Evolutionary conservation across 2,329 filamentous ascomycete species (phyloP), one percentile per base, ranked within the genome.

Genomic region (Verticillium albo-atrum): DNA sequence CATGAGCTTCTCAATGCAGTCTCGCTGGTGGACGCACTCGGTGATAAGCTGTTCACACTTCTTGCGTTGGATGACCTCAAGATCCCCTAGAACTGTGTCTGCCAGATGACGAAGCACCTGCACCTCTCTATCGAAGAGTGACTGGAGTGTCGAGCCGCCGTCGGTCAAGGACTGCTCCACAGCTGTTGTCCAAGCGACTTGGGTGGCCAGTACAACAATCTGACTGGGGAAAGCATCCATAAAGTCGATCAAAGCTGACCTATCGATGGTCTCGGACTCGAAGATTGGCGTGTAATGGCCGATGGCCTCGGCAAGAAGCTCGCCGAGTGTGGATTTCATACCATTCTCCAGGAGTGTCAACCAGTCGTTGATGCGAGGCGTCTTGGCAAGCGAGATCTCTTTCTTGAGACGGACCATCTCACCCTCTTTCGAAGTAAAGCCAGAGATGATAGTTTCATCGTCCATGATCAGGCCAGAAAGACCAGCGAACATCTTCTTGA

Each of bases 401-500:
- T 90, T 94, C 77, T 93, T 96, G 61, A 99, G 79, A 63, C 83
- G 83, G 55, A 99, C 92, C 63, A 88, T 83, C 75, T 99, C 95
- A 57, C 89, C 93, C 75, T 99, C 96, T 71, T 97, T 97, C 0
- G 95, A 99, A 2, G 90, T 95, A 68, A 98, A 94, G 6, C 92
- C 94, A 27, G 89, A 89, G 64, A 99, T 98, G 63, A 91, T 87
- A 27, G 88, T 86, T 67, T 97, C 91, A 58, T 98, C 92, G 65
- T 96, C 92, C 80, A 97, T 94, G 50, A 93, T 81, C 35, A 99
- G 83, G 3, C 95, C 95, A 4, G 89, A 94, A 54, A 99, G 82
- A 63, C 95, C 95, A 64, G 96, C 95, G 80, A 99, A 99, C 95
- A 99, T 99, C 81, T 99, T 99, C 74, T 96, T 94, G 80, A 99